Percentiles rank a stretch among this genome's conserved stretches.
Evolutionary conservation across 2,329 filamentous ascomycete species (phyloP).

Genomic region (Dendrostoma leiphaemia): DNA sequence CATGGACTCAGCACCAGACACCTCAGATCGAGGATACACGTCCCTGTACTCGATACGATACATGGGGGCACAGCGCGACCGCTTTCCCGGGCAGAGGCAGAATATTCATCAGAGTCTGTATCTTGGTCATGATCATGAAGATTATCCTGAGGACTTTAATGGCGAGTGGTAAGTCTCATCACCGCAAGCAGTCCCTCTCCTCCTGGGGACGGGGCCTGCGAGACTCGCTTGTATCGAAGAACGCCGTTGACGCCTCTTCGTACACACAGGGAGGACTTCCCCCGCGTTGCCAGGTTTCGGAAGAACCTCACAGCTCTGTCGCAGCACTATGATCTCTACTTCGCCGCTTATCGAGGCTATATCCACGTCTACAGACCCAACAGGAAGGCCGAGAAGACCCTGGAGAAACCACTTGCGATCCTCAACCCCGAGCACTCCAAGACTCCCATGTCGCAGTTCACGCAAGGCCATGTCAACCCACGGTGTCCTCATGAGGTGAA

Average conservation of each 20-base stretch:
- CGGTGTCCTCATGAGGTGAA: slow-evolving; percentile 62
- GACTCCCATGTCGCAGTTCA: slow-evolving; percentile 9
- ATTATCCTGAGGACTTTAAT: slow-evolving; percentile 7
- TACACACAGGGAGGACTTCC: slow-evolving; percentile 21
- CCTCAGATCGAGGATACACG: background rate
- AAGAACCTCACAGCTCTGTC: slow-evolving; percentile 59
- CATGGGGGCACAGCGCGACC: background rate
- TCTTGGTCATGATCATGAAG: background rate
- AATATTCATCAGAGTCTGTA: slow-evolving; percentile 4
- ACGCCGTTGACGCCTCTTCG: no score
- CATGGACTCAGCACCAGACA: background rate
- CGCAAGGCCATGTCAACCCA: slow-evolving; percentile 26
- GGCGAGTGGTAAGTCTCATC: slow-evolving; percentile 9
- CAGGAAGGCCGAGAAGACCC: slow-evolving; percentile 42
- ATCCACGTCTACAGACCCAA: slow-evolving; percentile 57
- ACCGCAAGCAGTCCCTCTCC: background rate
- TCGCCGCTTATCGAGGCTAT: slow-evolving; percentile 54
- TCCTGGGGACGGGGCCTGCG: no score
- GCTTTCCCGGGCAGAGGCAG: background rate
- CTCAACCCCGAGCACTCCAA: slow-evolving; percentile 28
- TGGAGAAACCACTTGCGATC: slow-evolving; percentile 51
- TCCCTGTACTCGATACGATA: background rate
- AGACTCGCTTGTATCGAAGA: no score
- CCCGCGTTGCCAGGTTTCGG: slow-evolving; percentile 32
- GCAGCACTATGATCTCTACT: slow-evolving; percentile 60